Evolutionary conservation across 495 filamentous ascomycete species (phyloP).

Genomic region (Neurospora sp.): DNA sequence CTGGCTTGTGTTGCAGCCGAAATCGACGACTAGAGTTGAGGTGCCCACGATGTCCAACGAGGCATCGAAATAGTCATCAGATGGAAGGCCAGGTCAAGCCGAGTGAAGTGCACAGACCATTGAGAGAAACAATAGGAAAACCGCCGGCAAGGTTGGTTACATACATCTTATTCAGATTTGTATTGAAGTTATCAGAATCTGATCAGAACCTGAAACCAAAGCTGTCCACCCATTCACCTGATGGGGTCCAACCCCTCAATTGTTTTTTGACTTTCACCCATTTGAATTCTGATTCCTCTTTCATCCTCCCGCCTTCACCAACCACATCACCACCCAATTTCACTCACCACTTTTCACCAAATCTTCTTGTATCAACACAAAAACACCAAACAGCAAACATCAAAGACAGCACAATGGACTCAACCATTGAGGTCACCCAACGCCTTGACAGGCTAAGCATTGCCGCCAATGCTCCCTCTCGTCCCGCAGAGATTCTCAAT

Average conservation of each 20-base stretch:
- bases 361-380: not conserved
- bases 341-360: not conserved
- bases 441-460: not conserved
- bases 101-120: not conserved
- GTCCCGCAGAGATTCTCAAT: not conserved
- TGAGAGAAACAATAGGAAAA: not conserved
- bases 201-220: not conserved
- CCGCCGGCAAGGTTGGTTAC: not conserved
- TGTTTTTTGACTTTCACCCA: not conserved
- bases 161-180: not conserved
- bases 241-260: not conserved
- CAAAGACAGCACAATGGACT: not conserved
- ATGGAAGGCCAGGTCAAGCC: not conserved
- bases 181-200: not conserved
- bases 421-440: not conserved
- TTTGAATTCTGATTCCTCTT: not conserved
- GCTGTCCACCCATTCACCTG: not conserved
- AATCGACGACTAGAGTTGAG: not conserved
- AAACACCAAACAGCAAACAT: not conserved
- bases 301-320: not conserved
- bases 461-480: not conserved
- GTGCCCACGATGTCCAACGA: not conserved
- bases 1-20: not conserved
- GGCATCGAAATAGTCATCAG: not conserved
- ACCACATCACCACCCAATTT: not conserved